Evolutionary conservation across 192 early-diverging fungal species (phyloP), one percentile per base, ranked within the genome.

Genomic region (Piromyces finnis): DNA sequence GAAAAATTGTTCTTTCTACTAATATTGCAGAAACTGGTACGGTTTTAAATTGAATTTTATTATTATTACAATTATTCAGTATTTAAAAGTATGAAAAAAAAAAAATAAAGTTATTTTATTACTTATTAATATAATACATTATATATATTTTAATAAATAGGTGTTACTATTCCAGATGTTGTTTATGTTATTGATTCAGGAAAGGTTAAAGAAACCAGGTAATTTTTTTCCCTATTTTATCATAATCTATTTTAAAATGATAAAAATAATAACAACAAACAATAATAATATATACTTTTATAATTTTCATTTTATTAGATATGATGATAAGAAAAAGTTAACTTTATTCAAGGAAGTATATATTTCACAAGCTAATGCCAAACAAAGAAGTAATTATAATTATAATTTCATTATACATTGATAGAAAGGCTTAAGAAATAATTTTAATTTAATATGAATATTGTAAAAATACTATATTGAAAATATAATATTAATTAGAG

Each of bases 21-120:
- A 95, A 94, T 77, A 91, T 95, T 79, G 94, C 94, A 15, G 94
- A 95, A 83, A 95, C 94, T 0, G 92, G 93, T 81, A 93, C 9
- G 30, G 30, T 32, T 32, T 32, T 32, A 6, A 32, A 6, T 6
- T 32, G 3, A 32, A 32, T 32, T 32, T n/a, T n/a, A n/a, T n/a
- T n/a, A n/a, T n/a, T n/a, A n/a, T n/a, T n/a, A n/a, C n/a, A n/a
- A n/a, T n/a, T n/a, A n/a, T n/a, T n/a, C n/a, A n/a, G n/a, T n/a
- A n/a, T n/a, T n/a, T n/a, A n/a, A n/a, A n/a, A n/a, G n/a, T n/a
- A n/a, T n/a, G n/a, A n/a, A n/a, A n/a, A n/a, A n/a, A n/a, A n/a
- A n/a, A n/a, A n/a, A n/a, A n/a, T n/a, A n/a, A n/a, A n/a, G n/a
- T n/a, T n/a, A n/a, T n/a, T n/a, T n/a, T n/a, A n/a, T n/a, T n/a